These are phyloP conservation scores for Gillenia trifoliata DNA, from an alignment of 306 rosid species.

Conservation along the genomic window DNA sequence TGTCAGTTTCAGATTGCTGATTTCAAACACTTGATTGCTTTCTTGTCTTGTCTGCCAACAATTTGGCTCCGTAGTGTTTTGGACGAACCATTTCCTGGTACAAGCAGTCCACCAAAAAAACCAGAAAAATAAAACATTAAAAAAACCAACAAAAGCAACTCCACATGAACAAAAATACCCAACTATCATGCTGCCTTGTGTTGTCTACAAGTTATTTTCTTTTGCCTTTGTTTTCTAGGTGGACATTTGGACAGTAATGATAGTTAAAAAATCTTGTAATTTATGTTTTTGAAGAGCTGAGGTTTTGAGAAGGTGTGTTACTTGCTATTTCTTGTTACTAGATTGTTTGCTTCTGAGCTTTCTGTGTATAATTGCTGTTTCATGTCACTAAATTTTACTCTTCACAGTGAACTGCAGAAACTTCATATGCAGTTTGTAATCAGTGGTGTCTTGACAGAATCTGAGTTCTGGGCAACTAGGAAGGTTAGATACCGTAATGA, in stretches of 20 bases:
- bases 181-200: background rate
- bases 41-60: background rate
- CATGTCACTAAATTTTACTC: conserved; percentile 25
- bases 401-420: conserved; percentile 76
- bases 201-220: background rate
- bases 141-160: background rate
- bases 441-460: conserved; percentile 81
- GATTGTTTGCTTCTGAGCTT: conserved; percentile 1
- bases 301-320: background rate
- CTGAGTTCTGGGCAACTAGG: conserved; percentile 97
- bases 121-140: no score
- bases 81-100: background rate
- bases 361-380: background rate
- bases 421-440: conserved; percentile 86
- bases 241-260: background rate
- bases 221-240: background rate
- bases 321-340: conserved; percentile 11
- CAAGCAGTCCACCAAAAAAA: no score
- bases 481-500: conserved; percentile 35
- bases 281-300: background rate
- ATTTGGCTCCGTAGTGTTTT: background rate
- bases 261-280: background rate
- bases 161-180: background rate
- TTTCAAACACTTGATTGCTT: background rate
- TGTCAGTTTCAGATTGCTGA: conserved; percentile 2